These are phyloP conservation scores for Porodaedalea pini DNA, from an alignment of 1,284 basidiomycete genomes.

Conservation along the genomic window DNA sequence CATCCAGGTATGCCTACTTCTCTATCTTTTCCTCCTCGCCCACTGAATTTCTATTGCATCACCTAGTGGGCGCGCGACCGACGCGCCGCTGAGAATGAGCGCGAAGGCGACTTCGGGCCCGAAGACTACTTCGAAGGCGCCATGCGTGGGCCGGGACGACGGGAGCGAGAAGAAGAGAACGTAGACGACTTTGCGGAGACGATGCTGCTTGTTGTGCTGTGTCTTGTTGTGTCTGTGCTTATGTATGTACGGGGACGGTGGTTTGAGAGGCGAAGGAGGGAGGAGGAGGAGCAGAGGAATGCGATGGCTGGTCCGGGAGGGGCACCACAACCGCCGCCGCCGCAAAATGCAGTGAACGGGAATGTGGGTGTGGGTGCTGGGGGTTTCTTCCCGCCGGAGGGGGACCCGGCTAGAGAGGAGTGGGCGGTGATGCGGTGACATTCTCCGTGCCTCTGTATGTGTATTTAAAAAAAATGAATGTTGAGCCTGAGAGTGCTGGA, in stretches of 20 bases:
- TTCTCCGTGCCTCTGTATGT: not conserved
- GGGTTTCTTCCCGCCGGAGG: conserved; percentile 62
- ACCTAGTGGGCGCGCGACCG: conserved; percentile 73
- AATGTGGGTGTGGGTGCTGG: conserved; percentile 12
- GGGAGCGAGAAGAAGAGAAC: conserved; percentile 44
- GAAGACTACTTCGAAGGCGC: conserved; percentile 78
- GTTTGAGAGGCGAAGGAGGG: conserved; percentile 60
- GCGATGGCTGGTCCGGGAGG: conserved; percentile 7
- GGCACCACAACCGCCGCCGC: conserved; percentile 25
- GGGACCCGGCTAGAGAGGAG: conserved; percentile 59
- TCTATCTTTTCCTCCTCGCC: not conserved
- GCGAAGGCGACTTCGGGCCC: conserved; percentile 69
- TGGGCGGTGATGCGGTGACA: conserved; percentile 57
- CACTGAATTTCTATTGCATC: not conserved
- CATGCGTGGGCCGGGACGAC: conserved; percentile 36
- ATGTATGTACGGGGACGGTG: conserved; percentile 71
- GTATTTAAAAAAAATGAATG: not conserved
- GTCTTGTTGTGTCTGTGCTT: conserved; percentile 60
- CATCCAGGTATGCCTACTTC: conserved; percentile 49
- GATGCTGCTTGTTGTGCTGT: conserved; percentile 62
- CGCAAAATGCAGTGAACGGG: conserved; percentile 4
- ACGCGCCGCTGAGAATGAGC: conserved; percentile 64
- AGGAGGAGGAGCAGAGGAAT: conserved; percentile 37
- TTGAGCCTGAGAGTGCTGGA: not conserved
- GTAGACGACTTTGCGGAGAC: conserved; percentile 70